Conservation (phyloP, 2,329 filamentous ascomycete species). For the Elsinoe necatrix region DNA sequence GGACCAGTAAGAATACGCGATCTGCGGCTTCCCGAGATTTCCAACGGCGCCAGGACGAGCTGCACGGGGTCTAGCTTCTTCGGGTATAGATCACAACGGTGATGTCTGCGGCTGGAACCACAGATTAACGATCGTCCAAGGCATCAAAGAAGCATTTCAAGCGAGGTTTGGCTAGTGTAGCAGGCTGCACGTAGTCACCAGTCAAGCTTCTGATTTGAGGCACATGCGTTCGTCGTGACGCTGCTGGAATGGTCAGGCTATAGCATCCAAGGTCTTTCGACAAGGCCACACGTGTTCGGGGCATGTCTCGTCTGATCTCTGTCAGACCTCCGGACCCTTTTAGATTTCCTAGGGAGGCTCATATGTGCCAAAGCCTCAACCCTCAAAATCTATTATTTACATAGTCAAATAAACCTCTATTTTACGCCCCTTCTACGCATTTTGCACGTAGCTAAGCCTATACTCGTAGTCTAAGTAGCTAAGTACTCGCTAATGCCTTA, state of each 20-base stretch:
- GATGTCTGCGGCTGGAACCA: conserved; percentile 2
- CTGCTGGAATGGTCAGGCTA: conserved; percentile 1
- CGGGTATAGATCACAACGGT: background rate
- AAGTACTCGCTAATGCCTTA: no score
- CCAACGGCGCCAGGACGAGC: background rate
- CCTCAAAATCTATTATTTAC: no score
- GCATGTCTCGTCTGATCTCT: background rate
- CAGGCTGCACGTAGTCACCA: conserved; percentile 2
- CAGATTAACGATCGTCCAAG: conserved; percentile 8
- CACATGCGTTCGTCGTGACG: background rate
- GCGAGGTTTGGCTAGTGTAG: conserved; percentile 8
- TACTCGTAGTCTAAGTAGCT: no score
- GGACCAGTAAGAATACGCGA: background rate
- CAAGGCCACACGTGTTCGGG: conserved; percentile 6
- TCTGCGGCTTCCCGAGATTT: background rate
- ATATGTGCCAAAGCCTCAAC: no score
- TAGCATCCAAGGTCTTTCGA: background rate
- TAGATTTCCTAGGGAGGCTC: no score
- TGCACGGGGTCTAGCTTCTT: background rate
- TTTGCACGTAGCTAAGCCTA: no score
- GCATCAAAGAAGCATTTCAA: conserved; percentile 2
- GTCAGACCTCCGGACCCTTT: background rate
- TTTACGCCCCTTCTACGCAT: no score
- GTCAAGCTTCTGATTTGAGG: background rate
- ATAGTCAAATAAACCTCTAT: no score